phyloP scores from a whole-genome alignment of 2,329 filamentous ascomycete species.

The Diaporthe sp. region DNA sequence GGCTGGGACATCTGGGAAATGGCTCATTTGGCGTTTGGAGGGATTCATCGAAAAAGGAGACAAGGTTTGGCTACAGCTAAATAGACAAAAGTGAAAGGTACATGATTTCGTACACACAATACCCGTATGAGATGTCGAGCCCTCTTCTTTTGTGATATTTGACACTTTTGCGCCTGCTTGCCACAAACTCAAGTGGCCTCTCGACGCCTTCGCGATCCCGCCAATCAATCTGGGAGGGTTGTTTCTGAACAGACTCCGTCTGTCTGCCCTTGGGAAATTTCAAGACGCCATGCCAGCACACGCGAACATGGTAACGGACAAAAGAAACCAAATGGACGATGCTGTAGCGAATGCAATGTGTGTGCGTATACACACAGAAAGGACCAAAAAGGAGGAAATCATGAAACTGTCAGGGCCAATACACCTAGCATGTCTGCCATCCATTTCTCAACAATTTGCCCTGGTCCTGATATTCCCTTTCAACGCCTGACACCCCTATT shows the following conservation, averaged over 20 bases:
- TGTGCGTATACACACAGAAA: conserved; percentile 17
- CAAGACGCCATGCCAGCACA: conserved; percentile 24
- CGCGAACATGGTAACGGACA: conserved; percentile 1
- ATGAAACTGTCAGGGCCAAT: conserved; percentile 9
- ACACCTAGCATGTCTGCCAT: conserved; percentile 22
- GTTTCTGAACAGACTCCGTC: background rate
- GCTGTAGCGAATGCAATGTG: conserved; percentile 41
- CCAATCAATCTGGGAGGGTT: conserved; percentile 22
- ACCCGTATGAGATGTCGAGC: background rate
- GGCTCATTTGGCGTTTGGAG: conserved; percentile 18
- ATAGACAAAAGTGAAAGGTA: conserved; percentile 18
- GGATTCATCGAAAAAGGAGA: conserved; percentile 7
- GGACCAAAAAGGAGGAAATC: background rate
- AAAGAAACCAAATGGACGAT: background rate
- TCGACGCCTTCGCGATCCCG: background rate
- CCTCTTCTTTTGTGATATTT: background rate
- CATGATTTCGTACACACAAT: conserved; percentile 26
- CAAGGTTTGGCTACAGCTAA: conserved; percentile 20
- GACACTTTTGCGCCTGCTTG: conserved; percentile 9
- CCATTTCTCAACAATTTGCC: conserved; percentile 35
- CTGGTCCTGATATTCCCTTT: conserved; percentile 24
- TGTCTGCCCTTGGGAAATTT: conserved; percentile 3
- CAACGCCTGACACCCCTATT: conserved; percentile 35
- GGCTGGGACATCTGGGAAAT: background rate
- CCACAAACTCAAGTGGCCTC: background rate